Base-by-base conservation (phyloP, 805 yeast species). In the Metahyphopichia silvanorum region DNA sequence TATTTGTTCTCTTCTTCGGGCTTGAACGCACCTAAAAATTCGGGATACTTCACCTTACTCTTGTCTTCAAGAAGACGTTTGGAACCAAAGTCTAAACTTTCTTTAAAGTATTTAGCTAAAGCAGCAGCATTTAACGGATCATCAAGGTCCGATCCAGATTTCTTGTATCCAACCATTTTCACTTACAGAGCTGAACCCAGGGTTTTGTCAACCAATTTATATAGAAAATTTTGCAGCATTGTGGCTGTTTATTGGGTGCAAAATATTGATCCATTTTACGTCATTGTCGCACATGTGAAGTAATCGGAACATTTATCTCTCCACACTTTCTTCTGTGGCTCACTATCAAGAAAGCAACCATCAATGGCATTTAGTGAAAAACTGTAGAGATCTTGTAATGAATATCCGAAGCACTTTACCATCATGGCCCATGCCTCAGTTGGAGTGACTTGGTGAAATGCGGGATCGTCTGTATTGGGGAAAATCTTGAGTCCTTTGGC, bases 401-500 rank as follows among this genome's bases (percentile, higher is more conserved):
- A 37, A 27, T 50, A 49, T 17, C 43, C 60, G 33, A 55, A 55
- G 31, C 46, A 38, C 15, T 45, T 42, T 27, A 49, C 55, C 60
- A 55, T 55, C 59, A 55, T 55, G 34, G 41, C 32, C 60, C 60
- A 55, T 2, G 53, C 43, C 27, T 39, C 42, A 2, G 59, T 52
- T 6, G 59, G 53, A 30, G 53, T 47, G 4, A 53, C 56, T 27
- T 46, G 43, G 30, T 55, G 60, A 25, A 53, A 46, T 6, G 54
- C 41, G 10, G 60, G 60, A 35, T 55, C 60, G 32, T 55, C 60
- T 6, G 60, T 52, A 33, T 55, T 55, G 5, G 59, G 60, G 38
- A 52, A 55, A 12, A 55, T 41, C 23, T 32, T 43, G 29, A 55
- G 25, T 2, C 58, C 58, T 9, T 38, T 34, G 37, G 38, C 33